A percentile compares a stretch with the other conserved stretches of the same genome.
phyloP scores from a whole-genome alignment of 148 eudicot species.

The Rhododendron kiyosumense region DNA sequence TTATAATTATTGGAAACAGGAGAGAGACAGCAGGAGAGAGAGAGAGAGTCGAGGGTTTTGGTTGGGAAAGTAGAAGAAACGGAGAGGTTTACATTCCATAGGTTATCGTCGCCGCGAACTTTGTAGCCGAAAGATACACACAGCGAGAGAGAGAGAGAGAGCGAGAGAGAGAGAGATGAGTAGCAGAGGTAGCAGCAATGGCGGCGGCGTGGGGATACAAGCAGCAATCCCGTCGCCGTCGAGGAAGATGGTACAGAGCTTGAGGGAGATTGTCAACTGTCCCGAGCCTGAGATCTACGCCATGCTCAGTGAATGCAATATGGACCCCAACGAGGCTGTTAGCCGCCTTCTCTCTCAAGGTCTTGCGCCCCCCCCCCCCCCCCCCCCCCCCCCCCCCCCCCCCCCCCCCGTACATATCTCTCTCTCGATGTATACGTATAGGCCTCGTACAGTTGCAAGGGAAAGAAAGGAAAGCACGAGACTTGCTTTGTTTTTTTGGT shows the following conservation, averaged over 20 bases:
- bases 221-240: conserved; percentile 52
- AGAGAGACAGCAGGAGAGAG: neutral
- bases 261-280: conserved; percentile 83
- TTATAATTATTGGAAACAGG: neutral
- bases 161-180: conserved; percentile 23
- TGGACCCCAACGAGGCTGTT: conserved; percentile 96
- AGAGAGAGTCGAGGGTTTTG: conserved; percentile 3
- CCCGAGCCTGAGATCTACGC: conserved; percentile 90
- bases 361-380: no score
- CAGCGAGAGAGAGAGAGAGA: conserved; percentile 8
- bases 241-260: conserved; percentile 64
- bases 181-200: conserved; percentile 18
- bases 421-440: neutral
- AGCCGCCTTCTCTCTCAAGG: conserved; percentile 87
- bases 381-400: no score
- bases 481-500: neutral
- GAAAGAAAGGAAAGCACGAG: neutral
- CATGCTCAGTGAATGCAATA: conserved; percentile 82
- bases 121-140: neutral
- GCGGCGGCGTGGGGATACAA: conserved; percentile 33
- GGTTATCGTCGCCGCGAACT: conserved; percentile 10
- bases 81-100: neutral
- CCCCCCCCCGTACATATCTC: no score
- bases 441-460: neutral
- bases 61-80: neutral